Evolutionary conservation across 2,329 filamentous ascomycete species (phyloP), one percentile per base, ranked within the genome.

Genomic region (Cladosporium austrohemisphaericum): DNA sequence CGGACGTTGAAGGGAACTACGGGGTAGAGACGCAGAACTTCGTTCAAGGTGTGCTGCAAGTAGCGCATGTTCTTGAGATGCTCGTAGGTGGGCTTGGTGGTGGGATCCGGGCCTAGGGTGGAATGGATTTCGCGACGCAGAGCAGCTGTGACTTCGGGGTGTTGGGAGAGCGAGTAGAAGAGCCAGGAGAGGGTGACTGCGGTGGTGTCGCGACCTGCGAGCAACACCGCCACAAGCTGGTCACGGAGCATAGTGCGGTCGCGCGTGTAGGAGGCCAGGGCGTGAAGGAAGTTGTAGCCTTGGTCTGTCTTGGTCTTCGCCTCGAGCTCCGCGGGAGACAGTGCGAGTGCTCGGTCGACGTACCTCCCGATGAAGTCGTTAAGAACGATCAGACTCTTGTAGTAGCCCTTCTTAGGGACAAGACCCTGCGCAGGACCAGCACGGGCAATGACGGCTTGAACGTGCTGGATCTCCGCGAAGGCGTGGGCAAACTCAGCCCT

Each of bases 51-150:
- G 54, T 71, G 66, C 40, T 68, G 58, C 13, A 93, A 79, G 65
- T 92, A 95, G 60, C 86, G 85, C 89, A 95, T 95, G 56, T 77
- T 77, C 74, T 95, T 95, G 52, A 95, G 76, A 63, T 95, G 80
- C 10, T 81, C 77, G 66, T 94, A 95, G 0, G 85, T 89, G 8
- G 73, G 74, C 3, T 75, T 70, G 5, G 76, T 69, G 32, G 35
- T 25, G 4, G 40, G 40, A 11, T 80, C 71, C 5, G 77, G 66
- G 1, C 90, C 90, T 4, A 95, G 78, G 0, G 74, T 73, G 1
- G 76, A 65, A 20, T 83, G 66, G 60, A 95, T 89, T 67, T 95
- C 89, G 19, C 72, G 68, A 19, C 90, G 82, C 44, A 96, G 76
- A 64, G 82, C 86, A 45, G 72, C 65, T 3, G 89, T 79, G 2